These are phyloP conservation scores for Gossypium gossypioides DNA, from an alignment of 441 rosid genomes.

Conservation along the genomic window DNA sequence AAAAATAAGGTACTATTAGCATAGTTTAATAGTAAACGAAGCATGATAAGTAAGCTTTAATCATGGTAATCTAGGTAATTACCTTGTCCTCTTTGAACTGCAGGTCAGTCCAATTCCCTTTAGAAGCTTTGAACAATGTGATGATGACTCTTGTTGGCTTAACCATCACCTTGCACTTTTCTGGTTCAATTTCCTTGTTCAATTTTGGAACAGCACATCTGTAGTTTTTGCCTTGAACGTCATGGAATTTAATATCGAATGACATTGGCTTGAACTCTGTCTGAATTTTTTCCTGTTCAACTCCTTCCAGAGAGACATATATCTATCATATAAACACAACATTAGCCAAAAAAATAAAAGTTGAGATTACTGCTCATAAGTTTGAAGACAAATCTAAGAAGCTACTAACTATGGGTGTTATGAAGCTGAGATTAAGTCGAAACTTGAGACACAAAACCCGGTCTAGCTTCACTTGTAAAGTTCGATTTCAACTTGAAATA, in stretches of 20 bases:
- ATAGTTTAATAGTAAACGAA: not conserved
- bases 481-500: not conserved
- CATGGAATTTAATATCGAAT: conserved; percentile 62
- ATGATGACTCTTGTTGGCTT: conserved; percentile 64
- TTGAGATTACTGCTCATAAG: not conserved
- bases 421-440: not conserved
- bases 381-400: not conserved
- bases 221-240: conserved; percentile 72
- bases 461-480: not conserved
- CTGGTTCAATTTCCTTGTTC: conserved; percentile 67
- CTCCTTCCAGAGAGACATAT: conserved; percentile 69
- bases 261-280: conserved; percentile 58
- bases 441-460: not conserved
- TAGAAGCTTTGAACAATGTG: conserved; percentile 58
- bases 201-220: conserved; percentile 57
- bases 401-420: not conserved
- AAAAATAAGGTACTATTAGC: not conserved
- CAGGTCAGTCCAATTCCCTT: conserved; percentile 84
- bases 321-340: conserved; percentile 26
- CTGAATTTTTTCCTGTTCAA: conserved; percentile 55
- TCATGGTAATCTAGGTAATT: not conserved
- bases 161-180: conserved; percentile 58
- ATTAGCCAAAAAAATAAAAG: not conserved
- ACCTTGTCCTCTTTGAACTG: conserved; percentile 89
- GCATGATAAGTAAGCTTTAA: not conserved